Conservation (phyloP, 1,284 basidiomycete genomes). For the Cryptococcus sp. region DNA sequence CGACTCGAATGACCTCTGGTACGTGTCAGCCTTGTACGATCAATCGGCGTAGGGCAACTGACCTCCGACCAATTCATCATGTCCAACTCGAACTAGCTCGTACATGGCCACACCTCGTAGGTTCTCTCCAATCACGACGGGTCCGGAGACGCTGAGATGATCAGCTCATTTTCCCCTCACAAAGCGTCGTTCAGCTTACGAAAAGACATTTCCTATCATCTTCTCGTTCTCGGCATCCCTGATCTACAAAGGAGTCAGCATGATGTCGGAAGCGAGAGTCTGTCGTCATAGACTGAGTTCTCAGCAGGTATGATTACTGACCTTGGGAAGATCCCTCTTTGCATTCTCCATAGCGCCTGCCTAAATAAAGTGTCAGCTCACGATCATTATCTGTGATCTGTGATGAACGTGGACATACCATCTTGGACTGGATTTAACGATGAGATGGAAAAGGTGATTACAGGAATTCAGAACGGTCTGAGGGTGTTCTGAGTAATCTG, state of each 20-base stretch:
- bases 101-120: slow-evolving; percentile 97
- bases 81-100: slow-evolving; percentile 88
- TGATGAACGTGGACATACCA: slow-evolving; percentile 5
- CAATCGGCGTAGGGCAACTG: slow-evolving; percentile 22
- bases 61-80: slow-evolving; percentile 96
- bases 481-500: too few relatives aligned
- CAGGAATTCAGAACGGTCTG: too few relatives aligned
- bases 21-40: neutral
- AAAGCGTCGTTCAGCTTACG: slow-evolving; percentile 18
- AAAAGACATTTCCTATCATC: slow-evolving; percentile 80
- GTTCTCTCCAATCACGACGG: slow-evolving; percentile 94
- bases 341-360: slow-evolving; percentile 89
- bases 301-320: slow-evolving; percentile 4
- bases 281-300: slow-evolving; percentile 4
- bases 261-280: neutral
- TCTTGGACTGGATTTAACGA: neutral
- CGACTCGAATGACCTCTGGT: slow-evolving; percentile 93
- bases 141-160: slow-evolving; percentile 74
- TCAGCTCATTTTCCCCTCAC: neutral
- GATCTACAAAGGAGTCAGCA: slow-evolving; percentile 50
- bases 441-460: too few relatives aligned
- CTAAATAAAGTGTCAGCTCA: slow-evolving; percentile 39
- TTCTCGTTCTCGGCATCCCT: slow-evolving; percentile 84
- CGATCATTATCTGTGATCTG: neutral
- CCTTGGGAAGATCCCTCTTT: slow-evolving; percentile 73